Conservation (phyloP, 169 alveolate genomes). For the Eimeria falciformis region DNA sequence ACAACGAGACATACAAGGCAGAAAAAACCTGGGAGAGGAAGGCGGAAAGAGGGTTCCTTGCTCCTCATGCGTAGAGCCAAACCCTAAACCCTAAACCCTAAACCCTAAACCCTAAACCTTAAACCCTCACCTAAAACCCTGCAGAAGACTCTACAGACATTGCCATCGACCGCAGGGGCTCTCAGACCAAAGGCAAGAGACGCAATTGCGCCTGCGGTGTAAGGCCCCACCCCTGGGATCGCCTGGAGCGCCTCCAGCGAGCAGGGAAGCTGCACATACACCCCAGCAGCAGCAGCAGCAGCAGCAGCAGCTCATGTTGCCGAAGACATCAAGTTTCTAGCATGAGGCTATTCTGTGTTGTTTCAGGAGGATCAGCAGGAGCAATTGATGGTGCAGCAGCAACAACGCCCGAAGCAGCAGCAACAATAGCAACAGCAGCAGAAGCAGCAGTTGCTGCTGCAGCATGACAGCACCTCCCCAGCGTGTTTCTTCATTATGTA, state of each 20-base stretch:
- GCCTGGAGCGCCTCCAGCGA: conserved; percentile 72
- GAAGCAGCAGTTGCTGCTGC: conserved; percentile 6
- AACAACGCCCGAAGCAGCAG: neutral
- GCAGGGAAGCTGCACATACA: neutral
- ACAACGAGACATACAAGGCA: neutral
- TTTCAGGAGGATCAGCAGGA: neutral
- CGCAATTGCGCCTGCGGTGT: conserved; percentile 82
- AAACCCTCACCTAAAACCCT: conserved; percentile 78
- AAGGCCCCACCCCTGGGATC: conserved; percentile 84
- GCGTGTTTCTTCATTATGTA: neutral
- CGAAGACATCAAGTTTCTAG: too few relatives aligned
- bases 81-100: conserved; percentile 1
- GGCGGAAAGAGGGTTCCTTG: neutral
- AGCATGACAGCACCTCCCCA: neutral
- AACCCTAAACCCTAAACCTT: neutral
- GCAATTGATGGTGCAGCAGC: neutral
- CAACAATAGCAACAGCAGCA: neutral
- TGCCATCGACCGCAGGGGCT: conserved; percentile 82
- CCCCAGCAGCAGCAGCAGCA: conserved; percentile 48
- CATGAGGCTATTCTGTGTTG: neutral
- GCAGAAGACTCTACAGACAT: conserved; percentile 78
- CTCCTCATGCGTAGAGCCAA: neutral
- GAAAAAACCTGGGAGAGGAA: neutral
- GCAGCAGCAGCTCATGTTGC: conserved; percentile 51
- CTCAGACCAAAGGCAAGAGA: conserved; percentile 77